These are phyloP conservation scores for Cryomyces antarcticus DNA, from an alignment of 495 filamentous ascomycete species.

Conservation along the genomic window DNA sequence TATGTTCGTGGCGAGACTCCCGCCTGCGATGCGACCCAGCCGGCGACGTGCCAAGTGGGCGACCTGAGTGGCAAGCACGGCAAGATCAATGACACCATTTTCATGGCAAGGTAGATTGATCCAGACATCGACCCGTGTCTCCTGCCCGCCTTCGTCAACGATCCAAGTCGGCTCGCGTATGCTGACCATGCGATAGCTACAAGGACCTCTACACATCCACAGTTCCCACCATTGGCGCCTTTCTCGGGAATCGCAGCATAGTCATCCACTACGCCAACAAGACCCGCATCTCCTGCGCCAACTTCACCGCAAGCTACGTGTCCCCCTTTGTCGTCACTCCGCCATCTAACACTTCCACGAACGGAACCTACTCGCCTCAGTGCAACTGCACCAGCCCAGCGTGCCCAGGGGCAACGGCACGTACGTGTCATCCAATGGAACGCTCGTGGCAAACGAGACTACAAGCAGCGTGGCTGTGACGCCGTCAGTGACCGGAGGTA, in stretches of 20 bases:
- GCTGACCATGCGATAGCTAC: constrained; percentile 22
- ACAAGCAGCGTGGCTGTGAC: too few species aligned
- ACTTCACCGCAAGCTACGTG: constrained; percentile 25
- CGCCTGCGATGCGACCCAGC: constrained; percentile 37
- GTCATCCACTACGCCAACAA: constrained; percentile 57
- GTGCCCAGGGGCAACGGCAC: too few species aligned
- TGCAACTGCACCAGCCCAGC: too few species aligned
- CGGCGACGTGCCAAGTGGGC: constrained; percentile 61
- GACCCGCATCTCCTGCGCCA: constrained; percentile 52
- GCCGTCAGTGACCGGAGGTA: too few species aligned
- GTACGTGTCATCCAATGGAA: too few species aligned
- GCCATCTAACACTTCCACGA: too few species aligned
- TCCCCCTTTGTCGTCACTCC: not conserved
- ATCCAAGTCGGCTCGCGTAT: not conserved
- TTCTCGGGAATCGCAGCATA: constrained; percentile 60
- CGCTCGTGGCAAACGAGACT: too few species aligned
- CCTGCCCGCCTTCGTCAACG: not conserved
- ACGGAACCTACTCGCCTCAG: too few species aligned
- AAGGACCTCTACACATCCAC: constrained; percentile 45
- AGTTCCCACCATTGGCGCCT: constrained; percentile 34
- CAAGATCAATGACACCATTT: constrained; percentile 29
- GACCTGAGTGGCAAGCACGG: constrained; percentile 74
- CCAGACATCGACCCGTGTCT: not conserved
- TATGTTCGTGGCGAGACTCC: constrained; percentile 42
- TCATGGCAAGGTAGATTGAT: constrained; percentile 12